Evolutionary conservation across 208 protist species (phyloP).

Genomic region (Giardia duodenalis): DNA sequence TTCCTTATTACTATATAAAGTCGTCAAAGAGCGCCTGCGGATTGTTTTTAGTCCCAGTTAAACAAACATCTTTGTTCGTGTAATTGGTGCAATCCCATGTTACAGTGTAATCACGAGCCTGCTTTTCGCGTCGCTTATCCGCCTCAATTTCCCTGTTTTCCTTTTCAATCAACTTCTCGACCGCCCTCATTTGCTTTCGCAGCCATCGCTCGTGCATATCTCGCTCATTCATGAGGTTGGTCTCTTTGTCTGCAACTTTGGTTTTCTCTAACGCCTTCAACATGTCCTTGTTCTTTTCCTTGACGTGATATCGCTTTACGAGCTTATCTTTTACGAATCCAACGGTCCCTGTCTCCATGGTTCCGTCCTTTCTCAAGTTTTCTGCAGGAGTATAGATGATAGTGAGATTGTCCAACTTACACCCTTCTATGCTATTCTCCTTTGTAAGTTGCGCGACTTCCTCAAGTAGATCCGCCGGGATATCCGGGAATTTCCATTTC

Average conservation of each 20-base stretch:
- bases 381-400: constrained; percentile 42
- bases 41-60: too few species aligned
- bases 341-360: constrained; percentile 46
- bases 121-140: neutral
- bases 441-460: constrained; percentile 46
- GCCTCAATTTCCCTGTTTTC: neutral
- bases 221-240: neutral
- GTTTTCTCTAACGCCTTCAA: neutral
- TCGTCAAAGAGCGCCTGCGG: too few species aligned
- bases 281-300: neutral
- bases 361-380: constrained; percentile 41
- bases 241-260: neutral
- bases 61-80: too few species aligned
- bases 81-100: too few species aligned
- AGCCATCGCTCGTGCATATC: neutral
- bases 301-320: constrained; percentile 13
- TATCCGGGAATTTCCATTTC: neutral
- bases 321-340: constrained; percentile 44
- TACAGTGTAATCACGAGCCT: neutral
- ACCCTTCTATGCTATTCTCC: constrained; percentile 49
- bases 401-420: constrained; percentile 35
- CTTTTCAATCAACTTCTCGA: neutral
- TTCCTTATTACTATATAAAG: too few species aligned
- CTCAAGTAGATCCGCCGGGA: constrained; percentile 41
- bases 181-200: neutral